A percentile compares a stretch with the other conserved stretches of the same genome.
Evolutionary conservation across 1,284 basidiomycete species (phyloP).

Genomic region (Tilletia horrida): DNA sequence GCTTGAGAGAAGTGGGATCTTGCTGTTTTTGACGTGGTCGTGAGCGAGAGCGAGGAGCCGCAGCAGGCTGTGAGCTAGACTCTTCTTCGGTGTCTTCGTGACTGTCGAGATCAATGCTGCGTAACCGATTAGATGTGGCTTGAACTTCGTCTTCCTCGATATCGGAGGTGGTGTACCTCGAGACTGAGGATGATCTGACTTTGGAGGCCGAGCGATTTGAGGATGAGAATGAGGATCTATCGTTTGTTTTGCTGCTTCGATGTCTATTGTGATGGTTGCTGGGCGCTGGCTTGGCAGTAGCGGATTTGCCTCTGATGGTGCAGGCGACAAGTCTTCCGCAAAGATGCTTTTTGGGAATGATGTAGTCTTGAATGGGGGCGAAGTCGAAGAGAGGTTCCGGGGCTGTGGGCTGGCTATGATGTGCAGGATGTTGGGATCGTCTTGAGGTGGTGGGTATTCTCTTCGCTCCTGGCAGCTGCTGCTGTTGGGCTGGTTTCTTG

Average conservation of each 20-base stretch:
- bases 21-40: not conserved
- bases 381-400: constrained; percentile 73
- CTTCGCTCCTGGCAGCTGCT: not conserved
- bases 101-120: not conserved
- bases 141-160: constrained; percentile 7
- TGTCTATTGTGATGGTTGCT: not conserved
- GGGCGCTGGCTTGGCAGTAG: not conserved
- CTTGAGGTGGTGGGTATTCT: too few species aligned
- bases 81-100: too few species aligned
- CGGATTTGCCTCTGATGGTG: constrained; percentile 57
- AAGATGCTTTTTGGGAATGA: constrained; percentile 81
- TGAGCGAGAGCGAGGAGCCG: not conserved
- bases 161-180: constrained; percentile 8
- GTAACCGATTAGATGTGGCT: not conserved
- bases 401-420: constrained; percentile 15
- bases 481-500: not conserved
- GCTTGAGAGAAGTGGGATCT: not conserved
- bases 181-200: constrained; percentile 4
- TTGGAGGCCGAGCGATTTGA: not conserved
- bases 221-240: constrained; percentile 76
- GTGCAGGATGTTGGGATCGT: constrained; percentile 16
- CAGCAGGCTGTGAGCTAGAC: too few species aligned
- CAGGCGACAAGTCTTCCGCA: constrained; percentile 80
- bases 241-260: constrained; percentile 53
- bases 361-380: constrained; percentile 83